A percentile compares a stretch with the other conserved stretches of the same genome.
Evolutionary conservation across 306 rosid genomes (phyloP).

Genomic region (Acacia melanoxylon): DNA sequence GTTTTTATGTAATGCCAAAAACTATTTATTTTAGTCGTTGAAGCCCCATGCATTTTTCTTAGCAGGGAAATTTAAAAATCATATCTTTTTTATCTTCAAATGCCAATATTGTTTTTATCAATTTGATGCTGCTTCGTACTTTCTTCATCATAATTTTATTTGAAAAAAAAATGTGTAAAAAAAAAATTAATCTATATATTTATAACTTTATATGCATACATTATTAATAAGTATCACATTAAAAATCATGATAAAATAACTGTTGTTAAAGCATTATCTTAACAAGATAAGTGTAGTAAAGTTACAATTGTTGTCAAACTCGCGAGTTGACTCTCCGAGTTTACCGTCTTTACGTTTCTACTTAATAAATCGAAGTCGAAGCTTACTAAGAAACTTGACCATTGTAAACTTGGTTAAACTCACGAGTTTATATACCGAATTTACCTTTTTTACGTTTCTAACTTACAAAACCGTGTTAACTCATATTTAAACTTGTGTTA

Average conservation of each 20-base stretch:
- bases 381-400: too few species aligned
- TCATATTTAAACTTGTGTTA: too few species aligned
- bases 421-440: too few species aligned
- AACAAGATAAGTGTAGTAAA: neutral
- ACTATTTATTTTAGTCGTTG: neutral
- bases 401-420: too few species aligned
- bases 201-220: neutral
- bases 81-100: neutral
- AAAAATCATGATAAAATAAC: neutral
- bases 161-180: neutral
- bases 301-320: too few species aligned
- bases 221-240: neutral
- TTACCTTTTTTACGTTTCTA: too few species aligned
- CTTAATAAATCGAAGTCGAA: too few species aligned
- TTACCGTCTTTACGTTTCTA: too few species aligned
- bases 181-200: neutral
- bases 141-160: neutral
- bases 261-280: neutral
- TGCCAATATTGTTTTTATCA: neutral
- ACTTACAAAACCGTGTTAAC: too few species aligned
- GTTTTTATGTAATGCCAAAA: slow-evolving; percentile 13
- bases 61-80: neutral
- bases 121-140: neutral
- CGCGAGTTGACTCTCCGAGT: too few species aligned
- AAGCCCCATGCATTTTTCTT: neutral